Base-by-base conservation (phyloP, 1,139 yeast genomes). In the Geotrichum australiense region DNA sequence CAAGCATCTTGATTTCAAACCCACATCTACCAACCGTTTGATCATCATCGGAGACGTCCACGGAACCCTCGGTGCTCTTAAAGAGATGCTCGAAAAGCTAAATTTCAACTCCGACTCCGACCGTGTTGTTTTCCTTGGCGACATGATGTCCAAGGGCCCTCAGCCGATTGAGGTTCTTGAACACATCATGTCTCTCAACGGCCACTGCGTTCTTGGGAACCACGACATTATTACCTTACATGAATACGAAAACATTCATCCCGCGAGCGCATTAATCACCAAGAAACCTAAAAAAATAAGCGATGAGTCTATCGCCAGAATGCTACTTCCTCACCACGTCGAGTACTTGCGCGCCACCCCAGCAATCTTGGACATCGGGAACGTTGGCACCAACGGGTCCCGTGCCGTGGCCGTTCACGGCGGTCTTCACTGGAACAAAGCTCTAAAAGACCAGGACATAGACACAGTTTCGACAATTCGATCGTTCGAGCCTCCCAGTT, bases 21-120 rank as follows among this genome's bases (percentile, higher is more conserved):
- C 32, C 8, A 21, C 14, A 8, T 21, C 14, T 14, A 27, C 20
- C 20, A 28, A 20, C 2, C 37, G 47, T 50, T 56, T 82, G 24
- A 69, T 89, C 12, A 58, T 87, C 43, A 69, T 89, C 25, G 97
- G 97, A 3, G 97, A 89, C 59, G 75, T 89, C 20, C 97, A 89
- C 61, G 97, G 96, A 2, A 79, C 80, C 53, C 75, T 69, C 50
- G 63, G 64, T 3, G 74, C 76, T 53, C 66, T 87, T 45, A 56
- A 59, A 18, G 6, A 8, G 45, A 62, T 68, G 37, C 65, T 89
- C 37, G 61, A 87, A 45, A 56, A 63, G 49, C 55, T 57, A 26
- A 59, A 71, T 5, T 82, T 67, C 55, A 62, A 73, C 50, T 49
- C 57, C 1, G 53, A 63, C 12, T 54, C 54, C 4, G 94, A 84